These are phyloP conservation scores for Pelargonium nanum DNA, from an alignment of 345 rosid species.

Conservation along the genomic window DNA sequence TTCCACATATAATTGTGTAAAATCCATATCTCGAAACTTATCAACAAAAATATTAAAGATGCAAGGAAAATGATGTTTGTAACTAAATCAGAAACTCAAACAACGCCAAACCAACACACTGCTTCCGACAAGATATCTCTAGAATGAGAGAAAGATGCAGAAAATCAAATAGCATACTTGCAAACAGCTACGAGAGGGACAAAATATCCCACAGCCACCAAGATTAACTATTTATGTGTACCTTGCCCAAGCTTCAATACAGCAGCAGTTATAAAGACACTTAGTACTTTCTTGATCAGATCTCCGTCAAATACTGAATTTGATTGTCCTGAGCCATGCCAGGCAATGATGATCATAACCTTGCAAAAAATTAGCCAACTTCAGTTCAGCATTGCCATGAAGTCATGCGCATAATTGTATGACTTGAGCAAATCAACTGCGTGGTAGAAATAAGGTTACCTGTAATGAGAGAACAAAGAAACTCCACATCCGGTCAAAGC, in stretches of 20 bases:
- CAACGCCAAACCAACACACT: background rate
- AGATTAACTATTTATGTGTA: conserved; percentile 14
- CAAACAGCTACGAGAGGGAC: background rate
- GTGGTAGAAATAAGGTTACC: conserved; percentile 29
- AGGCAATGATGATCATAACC: conserved; percentile 95
- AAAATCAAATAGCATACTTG: background rate
- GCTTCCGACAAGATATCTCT: background rate
- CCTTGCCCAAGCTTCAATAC: conserved; percentile 97
- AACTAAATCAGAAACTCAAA: background rate
- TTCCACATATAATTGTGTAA: background rate
- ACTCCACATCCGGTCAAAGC: conserved; percentile 99
- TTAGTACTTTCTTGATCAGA: conserved; percentile 76
- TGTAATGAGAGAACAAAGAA: conserved; percentile 83
- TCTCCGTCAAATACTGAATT: conserved; percentile 39
- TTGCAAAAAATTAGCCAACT: conserved; percentile 19
- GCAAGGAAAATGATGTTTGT: background rate
- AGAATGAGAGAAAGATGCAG: background rate
- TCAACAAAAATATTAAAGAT: background rate
- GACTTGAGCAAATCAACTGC: background rate
- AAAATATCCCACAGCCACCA: background rate
- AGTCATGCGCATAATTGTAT: background rate
- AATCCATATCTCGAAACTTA: background rate
- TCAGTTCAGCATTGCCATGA: conserved; percentile 13
- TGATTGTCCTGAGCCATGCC: conserved; percentile 69
- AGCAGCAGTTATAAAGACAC: conserved; percentile 93